These are phyloP conservation scores for Aspergillus neoniger DNA, from an alignment of 2,329 filamentous ascomycete genomes.

Conservation along the genomic window DNA sequence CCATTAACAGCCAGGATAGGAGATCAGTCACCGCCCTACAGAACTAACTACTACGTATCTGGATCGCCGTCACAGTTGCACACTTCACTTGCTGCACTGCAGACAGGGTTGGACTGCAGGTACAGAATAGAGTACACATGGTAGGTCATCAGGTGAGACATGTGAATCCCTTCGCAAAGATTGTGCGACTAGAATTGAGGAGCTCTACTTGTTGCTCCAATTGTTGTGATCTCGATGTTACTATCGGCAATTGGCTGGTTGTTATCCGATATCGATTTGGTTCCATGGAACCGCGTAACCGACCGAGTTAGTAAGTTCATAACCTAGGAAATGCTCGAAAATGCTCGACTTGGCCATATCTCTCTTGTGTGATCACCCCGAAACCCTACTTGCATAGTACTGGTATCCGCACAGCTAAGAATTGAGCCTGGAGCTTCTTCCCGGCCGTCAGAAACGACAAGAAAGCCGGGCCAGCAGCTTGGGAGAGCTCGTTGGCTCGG, in stretches of 20 bases:
- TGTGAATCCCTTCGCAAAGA: background rate
- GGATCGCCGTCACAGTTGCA: background rate
- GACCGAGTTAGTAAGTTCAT: background rate
- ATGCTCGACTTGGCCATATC: background rate
- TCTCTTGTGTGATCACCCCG: background rate
- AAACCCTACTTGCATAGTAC: too few relatives aligned
- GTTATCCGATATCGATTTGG: background rate
- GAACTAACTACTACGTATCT: background rate
- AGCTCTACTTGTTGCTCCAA: background rate
- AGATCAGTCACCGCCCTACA: background rate
- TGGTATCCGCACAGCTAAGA: background rate
- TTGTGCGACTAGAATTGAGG: background rate
- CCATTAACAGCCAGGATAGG: background rate
- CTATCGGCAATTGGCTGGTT: background rate
- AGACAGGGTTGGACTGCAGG: slow-evolving; percentile 2
- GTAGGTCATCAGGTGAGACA: background rate
- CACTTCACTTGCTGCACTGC: background rate
- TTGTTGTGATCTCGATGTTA: background rate
- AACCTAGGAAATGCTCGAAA: background rate
- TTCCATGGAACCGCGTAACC: background rate
- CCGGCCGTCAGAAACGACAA: background rate
- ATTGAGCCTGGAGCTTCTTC: background rate
- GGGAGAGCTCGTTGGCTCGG: background rate
- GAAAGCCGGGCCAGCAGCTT: too few relatives aligned
- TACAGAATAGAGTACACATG: background rate